Percentiles rank a stretch among this genome's conserved stretches.
Conservation (phyloP, 2,329 filamentous ascomycete species). For the Stagonosporopsis chrysanthemi region DNA sequence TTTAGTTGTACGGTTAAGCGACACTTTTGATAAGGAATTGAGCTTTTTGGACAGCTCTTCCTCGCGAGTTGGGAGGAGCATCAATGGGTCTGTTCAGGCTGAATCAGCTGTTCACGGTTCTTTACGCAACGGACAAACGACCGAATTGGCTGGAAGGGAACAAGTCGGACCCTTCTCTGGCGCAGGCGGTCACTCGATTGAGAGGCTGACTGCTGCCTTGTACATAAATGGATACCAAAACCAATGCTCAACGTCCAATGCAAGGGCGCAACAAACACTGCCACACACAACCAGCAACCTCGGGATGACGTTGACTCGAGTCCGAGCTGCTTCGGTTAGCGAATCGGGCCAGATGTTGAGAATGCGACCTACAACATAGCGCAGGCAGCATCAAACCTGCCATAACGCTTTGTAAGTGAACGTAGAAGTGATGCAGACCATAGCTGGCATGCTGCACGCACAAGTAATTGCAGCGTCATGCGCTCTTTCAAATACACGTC, state of each 20-base stretch:
- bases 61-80: conserved; percentile 16
- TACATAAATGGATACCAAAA: conserved; percentile 33
- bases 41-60: conserved; percentile 17
- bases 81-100: conserved; percentile 11
- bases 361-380: conserved; percentile 9
- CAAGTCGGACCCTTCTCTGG: conserved; percentile 11
- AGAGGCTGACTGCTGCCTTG: conserved; percentile 26
- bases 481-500: neutral
- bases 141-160: conserved; percentile 11
- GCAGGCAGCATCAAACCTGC: conserved; percentile 1
- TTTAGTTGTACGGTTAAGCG: conserved; percentile 8
- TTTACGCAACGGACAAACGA: conserved; percentile 1
- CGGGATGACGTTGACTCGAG: conserved; percentile 29
- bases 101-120: conserved; percentile 14
- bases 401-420: neutral
- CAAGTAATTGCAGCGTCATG: conserved; percentile 23
- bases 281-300: conserved; percentile 17
- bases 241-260: conserved; percentile 24
- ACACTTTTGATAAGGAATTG: conserved; percentile 15
- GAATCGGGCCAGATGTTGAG: conserved; percentile 17
- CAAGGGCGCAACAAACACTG: conserved; percentile 16
- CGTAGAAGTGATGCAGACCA: neutral
- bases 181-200: conserved; percentile 19
- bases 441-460: conserved; percentile 1
- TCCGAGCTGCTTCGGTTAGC: conserved; percentile 19